Conservation (phyloP, 2,329 filamentous ascomycete genomes). For the Dactylellina sp. region DNA sequence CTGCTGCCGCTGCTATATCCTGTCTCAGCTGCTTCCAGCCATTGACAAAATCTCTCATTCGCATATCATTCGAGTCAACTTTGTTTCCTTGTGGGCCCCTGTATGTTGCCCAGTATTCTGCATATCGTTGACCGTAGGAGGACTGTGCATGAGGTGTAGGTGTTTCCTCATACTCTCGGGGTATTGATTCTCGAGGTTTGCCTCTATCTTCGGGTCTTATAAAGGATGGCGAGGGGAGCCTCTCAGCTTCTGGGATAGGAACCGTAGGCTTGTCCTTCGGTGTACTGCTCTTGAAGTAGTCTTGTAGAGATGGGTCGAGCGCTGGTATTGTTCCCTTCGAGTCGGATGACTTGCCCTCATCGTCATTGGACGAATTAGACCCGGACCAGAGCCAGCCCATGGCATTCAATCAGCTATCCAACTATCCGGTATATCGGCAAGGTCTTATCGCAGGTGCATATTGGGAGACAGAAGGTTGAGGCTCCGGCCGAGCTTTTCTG, state of each 20-base stretch:
- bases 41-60: conserved; percentile 81
- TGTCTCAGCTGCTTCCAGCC: conserved; percentile 84
- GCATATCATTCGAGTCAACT: conserved; percentile 78
- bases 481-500: conserved; percentile 5
- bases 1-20: conserved; percentile 80
- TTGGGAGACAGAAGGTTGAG: conserved; percentile 11
- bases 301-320: conserved; percentile 83
- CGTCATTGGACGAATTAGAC: conserved; percentile 36
- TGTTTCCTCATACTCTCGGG: conserved; percentile 43
- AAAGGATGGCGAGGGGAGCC: conserved; percentile 60
- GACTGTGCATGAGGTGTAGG: conserved; percentile 50
- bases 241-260: conserved; percentile 65
- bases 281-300: conserved; percentile 85
- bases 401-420: conserved; percentile 27
- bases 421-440: conserved; percentile 7
- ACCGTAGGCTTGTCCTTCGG: conserved; percentile 66
- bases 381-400: conserved; percentile 76
- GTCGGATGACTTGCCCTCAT: conserved; percentile 60
- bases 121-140: conserved; percentile 76
- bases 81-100: conserved; percentile 69
- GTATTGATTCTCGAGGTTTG: conserved; percentile 19
- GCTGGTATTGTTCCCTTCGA: conserved; percentile 75
- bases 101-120: conserved; percentile 94
- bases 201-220: conserved; percentile 55
- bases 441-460: conserved; percentile 11